phyloP scores from a whole-genome alignment of 331 rosid genomes.

The Acacia pycnantha region DNA sequence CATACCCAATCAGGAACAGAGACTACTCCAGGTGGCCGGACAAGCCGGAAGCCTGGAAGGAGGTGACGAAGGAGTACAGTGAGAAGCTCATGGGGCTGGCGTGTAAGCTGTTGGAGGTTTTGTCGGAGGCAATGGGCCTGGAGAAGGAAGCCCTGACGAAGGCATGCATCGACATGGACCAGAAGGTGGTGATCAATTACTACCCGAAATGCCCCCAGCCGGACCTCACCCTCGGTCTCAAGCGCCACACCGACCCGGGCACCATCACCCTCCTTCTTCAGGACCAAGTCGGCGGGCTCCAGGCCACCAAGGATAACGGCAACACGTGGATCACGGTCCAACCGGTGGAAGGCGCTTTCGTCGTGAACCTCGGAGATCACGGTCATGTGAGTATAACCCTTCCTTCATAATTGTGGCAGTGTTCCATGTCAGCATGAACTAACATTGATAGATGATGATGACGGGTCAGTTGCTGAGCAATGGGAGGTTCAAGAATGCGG shows the following conservation, averaged over 20 bases:
- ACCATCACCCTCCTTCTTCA: constrained; percentile 83
- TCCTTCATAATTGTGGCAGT: not conserved
- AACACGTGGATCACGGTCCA: constrained; percentile 86
- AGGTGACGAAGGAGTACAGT: constrained; percentile 60
- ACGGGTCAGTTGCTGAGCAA: constrained; percentile 54
- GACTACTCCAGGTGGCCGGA: constrained; percentile 80
- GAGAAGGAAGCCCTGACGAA: constrained; percentile 76
- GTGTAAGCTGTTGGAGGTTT: constrained; percentile 58
- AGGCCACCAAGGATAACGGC: constrained; percentile 78
- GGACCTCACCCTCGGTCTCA: constrained; percentile 79
- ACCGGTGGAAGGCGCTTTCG: constrained; percentile 82
- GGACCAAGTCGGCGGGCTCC: constrained; percentile 93
- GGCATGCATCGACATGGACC: constrained; percentile 92
- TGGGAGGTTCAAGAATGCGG: constrained; percentile 77
- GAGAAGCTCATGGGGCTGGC: constrained; percentile 58
- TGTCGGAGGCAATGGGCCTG: constrained; percentile 80
- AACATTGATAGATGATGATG: not conserved
- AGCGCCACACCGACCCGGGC: constrained; percentile 93
- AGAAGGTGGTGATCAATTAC: constrained; percentile 71
- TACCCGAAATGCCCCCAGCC: constrained; percentile 95
- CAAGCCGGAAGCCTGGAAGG: constrained; percentile 69
- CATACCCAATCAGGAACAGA: constrained; percentile 55
- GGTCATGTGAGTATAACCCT: constrained; percentile 49
- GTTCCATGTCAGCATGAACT: not conserved
- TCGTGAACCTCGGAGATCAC: constrained; percentile 89